Base-by-base conservation (phyloP, 2,329 filamentous ascomycete genomes). In the Diaporthe ampelina region DNA sequence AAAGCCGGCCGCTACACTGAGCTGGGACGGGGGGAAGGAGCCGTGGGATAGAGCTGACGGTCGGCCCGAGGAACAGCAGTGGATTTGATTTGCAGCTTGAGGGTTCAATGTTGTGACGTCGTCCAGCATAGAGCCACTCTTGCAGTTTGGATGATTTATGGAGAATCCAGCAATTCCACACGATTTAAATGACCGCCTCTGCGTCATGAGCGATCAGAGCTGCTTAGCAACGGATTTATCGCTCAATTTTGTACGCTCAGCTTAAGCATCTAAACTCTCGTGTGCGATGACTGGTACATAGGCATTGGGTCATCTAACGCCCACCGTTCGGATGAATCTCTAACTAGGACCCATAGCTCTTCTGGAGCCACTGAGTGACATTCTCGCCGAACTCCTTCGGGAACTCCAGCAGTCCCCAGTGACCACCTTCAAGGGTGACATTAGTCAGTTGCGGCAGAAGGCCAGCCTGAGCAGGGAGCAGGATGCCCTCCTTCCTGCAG, bases 331-430 rank as follows among this genome's bases (percentile, higher is more conserved):
- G 35, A 45, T 1, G n/a, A 24, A 26, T 3, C 67, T 29, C 29
- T 3, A 29, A 4, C 29, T 21, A 72, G n/a, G 70, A 72, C 19
- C 45, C 57, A 32, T 74, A 68, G n/a, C 4, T 63, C 45, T 63
- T 56, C 11, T 70, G 54, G 21, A 75, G 52, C 72, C 72, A 75
- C 26, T 29, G 52, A 29, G 68, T 57, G 4, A 75, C 48, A 43
- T 35, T 56, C 67, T 54, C n/a, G 1, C 78, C 80, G 61, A 81
- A 76, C 48, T 78, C 78, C 10, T 56, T 73, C 2, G 81, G 81
- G 48, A 76, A 77, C 74, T 82, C 81, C n/a, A 81, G 70, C 3
- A 81, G 67, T 3, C 77, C 78, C 81, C 81, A 82, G 40, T 83
- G 82, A 0, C 77, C 80, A 13, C 79, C 79, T 1, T 80, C 76